Evolutionary conservation across 257 asterid genomes (phyloP).

Genomic region (Gardenia jasminoides): DNA sequence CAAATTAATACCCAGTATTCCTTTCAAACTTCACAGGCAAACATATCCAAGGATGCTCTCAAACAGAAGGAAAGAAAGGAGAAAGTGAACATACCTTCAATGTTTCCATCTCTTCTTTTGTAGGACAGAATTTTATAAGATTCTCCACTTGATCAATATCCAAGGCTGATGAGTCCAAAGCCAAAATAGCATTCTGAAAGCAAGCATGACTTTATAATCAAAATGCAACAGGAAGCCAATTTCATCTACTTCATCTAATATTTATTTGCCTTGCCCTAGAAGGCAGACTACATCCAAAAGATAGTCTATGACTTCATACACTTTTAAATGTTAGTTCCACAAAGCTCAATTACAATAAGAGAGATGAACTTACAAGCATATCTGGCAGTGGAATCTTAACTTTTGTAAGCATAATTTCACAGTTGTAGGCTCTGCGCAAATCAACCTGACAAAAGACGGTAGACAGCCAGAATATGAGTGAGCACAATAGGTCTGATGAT

Average conservation of each 20-base stretch:
- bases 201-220: conserved; percentile 13
- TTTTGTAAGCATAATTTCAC: conserved; percentile 98
- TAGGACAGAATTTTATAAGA: conserved; percentile 95
- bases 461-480: conserved; percentile 20
- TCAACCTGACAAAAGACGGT: conserved; percentile 63
- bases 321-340: not conserved
- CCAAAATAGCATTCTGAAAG: conserved; percentile 75
- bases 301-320: not conserved
- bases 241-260: not conserved
- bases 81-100: conserved; percentile 54
- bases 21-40: conserved; percentile 1
- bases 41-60: not conserved
- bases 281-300: not conserved
- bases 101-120: conserved; percentile 98
- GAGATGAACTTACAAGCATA: conserved; percentile 74
- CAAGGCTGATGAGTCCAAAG: conserved; percentile 85
- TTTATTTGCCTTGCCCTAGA: not conserved
- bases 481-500: conserved; percentile 10
- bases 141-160: conserved; percentile 99
- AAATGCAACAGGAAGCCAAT: not conserved
- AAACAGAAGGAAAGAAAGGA: conserved; percentile 1
- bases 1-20: not conserved
- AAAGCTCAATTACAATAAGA: conserved; percentile 5
- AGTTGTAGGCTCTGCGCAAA: conserved; percentile 92
- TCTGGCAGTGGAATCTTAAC: conserved; percentile 90